Evolutionary conservation across 2,329 filamentous ascomycete genomes (phyloP).

Genomic region (Torrubiellomyces zombiae): DNA sequence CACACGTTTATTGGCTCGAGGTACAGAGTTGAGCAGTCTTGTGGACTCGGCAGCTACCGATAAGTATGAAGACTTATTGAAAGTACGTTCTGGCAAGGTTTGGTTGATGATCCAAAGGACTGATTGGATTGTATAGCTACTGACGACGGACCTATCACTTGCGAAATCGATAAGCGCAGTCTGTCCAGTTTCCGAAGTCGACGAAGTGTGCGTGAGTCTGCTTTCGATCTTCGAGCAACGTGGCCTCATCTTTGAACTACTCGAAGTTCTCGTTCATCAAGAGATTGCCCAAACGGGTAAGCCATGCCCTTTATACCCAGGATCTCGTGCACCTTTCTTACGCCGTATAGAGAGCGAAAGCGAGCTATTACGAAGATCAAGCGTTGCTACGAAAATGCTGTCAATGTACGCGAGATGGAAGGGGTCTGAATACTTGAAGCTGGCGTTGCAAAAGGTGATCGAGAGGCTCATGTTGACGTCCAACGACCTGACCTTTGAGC

Average conservation of each 20-base stretch:
- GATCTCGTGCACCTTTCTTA: constrained; percentile 5
- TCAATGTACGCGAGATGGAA: constrained; percentile 60
- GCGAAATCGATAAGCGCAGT: constrained; percentile 47
- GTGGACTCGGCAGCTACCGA: constrained; percentile 51
- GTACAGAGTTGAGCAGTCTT: constrained; percentile 52
- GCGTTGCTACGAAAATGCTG: constrained; percentile 56
- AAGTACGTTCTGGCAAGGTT: constrained; percentile 15
- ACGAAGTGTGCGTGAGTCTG: constrained; percentile 50
- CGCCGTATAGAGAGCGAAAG: constrained; percentile 40
- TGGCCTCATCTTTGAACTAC: constrained; percentile 43
- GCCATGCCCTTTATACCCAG: constrained; percentile 1
- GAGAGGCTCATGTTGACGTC: constrained; percentile 50
- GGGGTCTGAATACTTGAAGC: constrained; percentile 43
- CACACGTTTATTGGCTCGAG: constrained; percentile 55
- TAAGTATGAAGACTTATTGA: constrained; percentile 49
- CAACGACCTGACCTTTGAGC: constrained; percentile 49
- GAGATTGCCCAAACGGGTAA: constrained; percentile 50
- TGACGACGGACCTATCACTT: constrained; percentile 45
- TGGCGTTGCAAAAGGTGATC: constrained; percentile 49
- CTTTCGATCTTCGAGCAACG: constrained; percentile 55
- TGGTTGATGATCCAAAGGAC: background rate
- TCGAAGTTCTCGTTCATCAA: constrained; percentile 51
- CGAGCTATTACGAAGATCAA: constrained; percentile 49
- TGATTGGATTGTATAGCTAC: constrained; percentile 22
- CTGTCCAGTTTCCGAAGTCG: constrained; percentile 51